Percentiles rank a stretch among this genome's conserved stretches.
phyloP scores from a whole-genome alignment of 2,329 filamentous ascomycete genomes.

The Daldinia sp. region DNA sequence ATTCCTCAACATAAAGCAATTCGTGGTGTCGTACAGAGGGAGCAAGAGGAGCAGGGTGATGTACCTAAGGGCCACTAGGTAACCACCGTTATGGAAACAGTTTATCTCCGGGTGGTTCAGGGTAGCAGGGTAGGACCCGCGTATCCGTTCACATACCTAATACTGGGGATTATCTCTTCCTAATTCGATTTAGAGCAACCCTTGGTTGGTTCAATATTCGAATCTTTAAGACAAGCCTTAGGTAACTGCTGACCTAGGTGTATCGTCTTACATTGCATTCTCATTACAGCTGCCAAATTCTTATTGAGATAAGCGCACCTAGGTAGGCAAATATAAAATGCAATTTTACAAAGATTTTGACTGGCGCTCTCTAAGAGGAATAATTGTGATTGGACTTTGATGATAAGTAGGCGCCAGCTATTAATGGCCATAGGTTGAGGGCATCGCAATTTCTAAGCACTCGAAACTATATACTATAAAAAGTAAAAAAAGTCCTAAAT shows the following conservation, averaged over 20 bases:
- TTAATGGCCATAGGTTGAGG: too few species aligned
- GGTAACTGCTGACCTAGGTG: not conserved
- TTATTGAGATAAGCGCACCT: too few species aligned
- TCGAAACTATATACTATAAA: conserved; percentile 14
- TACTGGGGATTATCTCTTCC: not conserved
- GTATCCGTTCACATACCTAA: not conserved
- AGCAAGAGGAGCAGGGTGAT: too few species aligned
- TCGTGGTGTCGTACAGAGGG: too few species aligned
- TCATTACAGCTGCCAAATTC: conserved; percentile 4
- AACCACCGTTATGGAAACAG: not conserved
- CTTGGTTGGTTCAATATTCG: not conserved
- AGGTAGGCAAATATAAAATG: not conserved
- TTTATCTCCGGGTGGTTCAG: not conserved
- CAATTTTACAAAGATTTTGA: not conserved
- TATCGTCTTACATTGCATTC: not conserved
- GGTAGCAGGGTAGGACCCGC: not conserved
- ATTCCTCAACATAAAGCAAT: too few species aligned
- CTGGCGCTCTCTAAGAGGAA: too few species aligned
- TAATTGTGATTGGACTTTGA: not conserved
- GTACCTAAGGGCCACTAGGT: too few species aligned
- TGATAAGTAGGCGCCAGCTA: not conserved
- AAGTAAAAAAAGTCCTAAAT: conserved; percentile 2
- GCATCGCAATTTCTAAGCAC: conserved; percentile 3
- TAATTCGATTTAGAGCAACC: not conserved
- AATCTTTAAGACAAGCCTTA: not conserved